Evolutionary conservation across 495 filamentous ascomycete species (phyloP), one percentile per base, ranked within the genome.

Genomic region (Filosporella fistucella): DNA sequence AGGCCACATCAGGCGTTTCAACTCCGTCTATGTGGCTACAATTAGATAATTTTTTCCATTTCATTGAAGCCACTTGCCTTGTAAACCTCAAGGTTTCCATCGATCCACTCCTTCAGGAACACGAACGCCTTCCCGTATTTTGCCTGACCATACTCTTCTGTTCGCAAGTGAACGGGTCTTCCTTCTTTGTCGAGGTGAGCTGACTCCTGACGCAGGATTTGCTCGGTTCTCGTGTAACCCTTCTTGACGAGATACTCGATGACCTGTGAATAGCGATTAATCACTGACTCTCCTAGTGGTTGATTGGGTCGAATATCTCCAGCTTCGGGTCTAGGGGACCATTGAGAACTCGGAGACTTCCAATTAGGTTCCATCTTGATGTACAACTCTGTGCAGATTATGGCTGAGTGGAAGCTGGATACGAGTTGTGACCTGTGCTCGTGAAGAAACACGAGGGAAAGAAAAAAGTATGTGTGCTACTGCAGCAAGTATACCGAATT

Each of bases 231-330:
- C 37, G 77, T 88, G 63, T 96, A 98, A 1, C 93, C 93, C 59
- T 96, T 96, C 67, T 98, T 98, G 39, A 85, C 80, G 11, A 98
- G 70, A 63, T 98, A 98, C 56, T 98, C 93, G 17, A 96, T 93
- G 25, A 98, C 90, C 90, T 61, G 49, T n/a, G n/a, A n/a, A n/a
- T n/a, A n/a, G n/a, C n/a, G n/a, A n/a, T n/a, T n/a, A n/a, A n/a
- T n/a, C n/a, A n/a, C n/a, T n/a, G n/a, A n/a, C n/a, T n/a, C n/a
- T n/a, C n/a, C n/a, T n/a, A n/a, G n/a, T n/a, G n/a, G n/a, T n/a
- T n/a, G n/a, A n/a, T n/a, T n/a, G n/a, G n/a, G n/a, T n/a, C n/a
- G n/a, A n/a, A n/a, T n/a, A n/a, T n/a, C n/a, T n/a, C n/a, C n/a
- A n/a, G n/a, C n/a, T n/a, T n/a, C n/a, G n/a, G n/a, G n/a, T n/a